These are phyloP conservation scores for Nepenthes alata DNA, from an alignment of 179 eudicot genomes.

Conservation along the genomic window DNA sequence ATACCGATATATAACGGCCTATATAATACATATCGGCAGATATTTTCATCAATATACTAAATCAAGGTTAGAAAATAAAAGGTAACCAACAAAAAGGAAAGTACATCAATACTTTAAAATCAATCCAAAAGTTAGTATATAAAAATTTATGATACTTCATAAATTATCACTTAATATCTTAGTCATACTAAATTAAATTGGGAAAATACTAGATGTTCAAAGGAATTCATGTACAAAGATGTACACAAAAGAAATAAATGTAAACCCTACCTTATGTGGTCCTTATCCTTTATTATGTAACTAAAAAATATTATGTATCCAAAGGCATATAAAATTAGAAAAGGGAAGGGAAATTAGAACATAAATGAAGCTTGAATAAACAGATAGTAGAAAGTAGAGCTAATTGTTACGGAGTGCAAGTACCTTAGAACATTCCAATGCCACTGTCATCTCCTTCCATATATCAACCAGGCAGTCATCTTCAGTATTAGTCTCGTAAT, in stretches of 20 bases:
- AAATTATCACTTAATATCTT: no score
- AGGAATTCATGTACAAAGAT: no score
- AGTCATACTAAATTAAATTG: no score
- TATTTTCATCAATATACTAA: no score
- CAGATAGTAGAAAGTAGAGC: neutral
- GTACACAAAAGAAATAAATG: neutral
- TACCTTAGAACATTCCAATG: slow-evolving; percentile 82
- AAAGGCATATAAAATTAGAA: neutral
- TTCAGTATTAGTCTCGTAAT: slow-evolving; percentile 22
- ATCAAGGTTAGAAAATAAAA: no score
- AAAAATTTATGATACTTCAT: no score
- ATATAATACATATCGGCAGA: no score
- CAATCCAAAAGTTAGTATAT: no score
- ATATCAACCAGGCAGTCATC: slow-evolving; percentile 60
- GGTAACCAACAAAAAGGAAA: no score
- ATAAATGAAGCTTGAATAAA: neutral
- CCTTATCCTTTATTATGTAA: neutral
- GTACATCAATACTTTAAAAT: no score
- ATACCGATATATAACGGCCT: no score
- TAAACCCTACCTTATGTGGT: neutral
- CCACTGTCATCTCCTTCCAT: slow-evolving; percentile 82
- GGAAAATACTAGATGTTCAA: no score
- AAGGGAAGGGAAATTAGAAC: neutral
- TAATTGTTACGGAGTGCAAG: neutral
- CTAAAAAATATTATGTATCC: neutral